Percentiles rank a stretch among this genome's conserved stretches.
Evolutionary conservation across 2,329 filamentous ascomycete genomes (phyloP).

Genomic region (Ophiostoma fasciatum): DNA sequence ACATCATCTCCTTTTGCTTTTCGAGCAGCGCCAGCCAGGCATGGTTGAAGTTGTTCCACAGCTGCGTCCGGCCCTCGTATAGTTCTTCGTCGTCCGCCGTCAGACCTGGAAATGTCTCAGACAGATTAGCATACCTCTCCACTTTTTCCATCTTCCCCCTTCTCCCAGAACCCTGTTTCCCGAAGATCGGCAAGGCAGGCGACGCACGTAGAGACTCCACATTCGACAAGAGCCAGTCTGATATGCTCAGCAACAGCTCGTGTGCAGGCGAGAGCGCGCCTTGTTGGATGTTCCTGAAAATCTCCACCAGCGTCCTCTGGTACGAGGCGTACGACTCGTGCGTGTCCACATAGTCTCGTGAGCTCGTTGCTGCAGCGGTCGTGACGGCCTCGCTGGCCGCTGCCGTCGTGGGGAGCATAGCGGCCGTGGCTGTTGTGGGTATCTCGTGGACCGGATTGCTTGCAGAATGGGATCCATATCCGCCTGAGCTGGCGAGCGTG

Average conservation of each 20-base stretch:
- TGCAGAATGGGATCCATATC: conserved; percentile 26
- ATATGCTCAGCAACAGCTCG: conserved; percentile 36
- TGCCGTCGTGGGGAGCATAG: too few relatives aligned
- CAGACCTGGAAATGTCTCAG: conserved; percentile 66
- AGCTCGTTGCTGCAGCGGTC: not conserved
- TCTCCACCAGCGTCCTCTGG: conserved; percentile 44
- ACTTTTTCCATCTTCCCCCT: too few relatives aligned
- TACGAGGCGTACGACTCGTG: conserved; percentile 57
- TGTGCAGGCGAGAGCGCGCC: conserved; percentile 34
- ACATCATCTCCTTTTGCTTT: conserved; percentile 64
- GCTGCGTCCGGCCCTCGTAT: conserved; percentile 59
- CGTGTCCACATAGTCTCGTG: conserved; percentile 9
- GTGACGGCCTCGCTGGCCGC: not conserved
- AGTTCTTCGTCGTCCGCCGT: conserved; percentile 67
- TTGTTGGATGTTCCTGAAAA: conserved; percentile 55
- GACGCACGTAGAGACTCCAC: conserved; percentile 39
- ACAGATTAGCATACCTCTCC: too few relatives aligned
- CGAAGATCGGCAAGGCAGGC: too few relatives aligned
- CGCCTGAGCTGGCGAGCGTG: conserved; percentile 21
- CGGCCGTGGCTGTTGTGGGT: too few relatives aligned
- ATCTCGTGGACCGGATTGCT: too few relatives aligned
- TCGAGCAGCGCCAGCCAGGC: conserved; percentile 78
- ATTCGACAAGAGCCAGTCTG: conserved; percentile 40
- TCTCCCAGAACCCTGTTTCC: too few relatives aligned
- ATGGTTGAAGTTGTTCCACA: conserved; percentile 92